Conservation (phyloP, 345 rosid genomes). For the Aquilaria yunnanensis region DNA sequence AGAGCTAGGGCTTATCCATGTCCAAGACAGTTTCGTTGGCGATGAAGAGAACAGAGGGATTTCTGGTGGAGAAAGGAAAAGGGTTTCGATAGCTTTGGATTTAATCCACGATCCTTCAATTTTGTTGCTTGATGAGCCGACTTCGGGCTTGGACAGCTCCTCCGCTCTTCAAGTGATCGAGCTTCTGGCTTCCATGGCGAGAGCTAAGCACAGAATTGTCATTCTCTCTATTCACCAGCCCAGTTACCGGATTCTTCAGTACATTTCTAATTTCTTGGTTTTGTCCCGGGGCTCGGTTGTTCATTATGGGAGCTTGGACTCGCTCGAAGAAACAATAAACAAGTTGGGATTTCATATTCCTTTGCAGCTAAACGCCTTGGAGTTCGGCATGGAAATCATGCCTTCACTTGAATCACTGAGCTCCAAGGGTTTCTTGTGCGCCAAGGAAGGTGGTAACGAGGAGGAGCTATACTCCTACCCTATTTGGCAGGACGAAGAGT, state of each 20-base stretch:
- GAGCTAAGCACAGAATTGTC: conserved; percentile 49
- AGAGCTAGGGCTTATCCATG: conserved; percentile 65
- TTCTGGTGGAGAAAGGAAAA: conserved; percentile 74
- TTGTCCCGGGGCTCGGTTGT: conserved; percentile 51
- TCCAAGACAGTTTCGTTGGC: conserved; percentile 39
- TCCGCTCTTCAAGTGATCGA: conserved; percentile 83
- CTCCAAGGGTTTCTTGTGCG: conserved; percentile 10
- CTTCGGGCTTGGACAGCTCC: conserved; percentile 83
- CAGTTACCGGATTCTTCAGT: conserved; percentile 64
- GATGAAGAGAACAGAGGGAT: conserved; percentile 71
- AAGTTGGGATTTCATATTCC: conserved; percentile 65
- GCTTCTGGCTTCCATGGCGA: conserved; percentile 68
- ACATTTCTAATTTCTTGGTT: conserved; percentile 56
- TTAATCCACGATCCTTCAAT: conserved; percentile 77
- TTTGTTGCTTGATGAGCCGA: conserved; percentile 82
- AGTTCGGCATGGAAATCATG: conserved; percentile 83
- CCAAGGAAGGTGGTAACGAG: background rate
- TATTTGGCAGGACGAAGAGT: conserved; percentile 29
- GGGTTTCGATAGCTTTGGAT: conserved; percentile 85
- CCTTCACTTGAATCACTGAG: conserved; percentile 33
- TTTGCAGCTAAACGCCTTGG: conserved; percentile 56
- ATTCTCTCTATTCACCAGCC: conserved; percentile 67
- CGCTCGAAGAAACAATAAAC: conserved; percentile 52
- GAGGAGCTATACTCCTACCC: conserved; percentile 15
- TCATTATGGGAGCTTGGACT: conserved; percentile 50